Conservation (phyloP, 129 eudicot species). For the Ambrosia trifida region DNA sequence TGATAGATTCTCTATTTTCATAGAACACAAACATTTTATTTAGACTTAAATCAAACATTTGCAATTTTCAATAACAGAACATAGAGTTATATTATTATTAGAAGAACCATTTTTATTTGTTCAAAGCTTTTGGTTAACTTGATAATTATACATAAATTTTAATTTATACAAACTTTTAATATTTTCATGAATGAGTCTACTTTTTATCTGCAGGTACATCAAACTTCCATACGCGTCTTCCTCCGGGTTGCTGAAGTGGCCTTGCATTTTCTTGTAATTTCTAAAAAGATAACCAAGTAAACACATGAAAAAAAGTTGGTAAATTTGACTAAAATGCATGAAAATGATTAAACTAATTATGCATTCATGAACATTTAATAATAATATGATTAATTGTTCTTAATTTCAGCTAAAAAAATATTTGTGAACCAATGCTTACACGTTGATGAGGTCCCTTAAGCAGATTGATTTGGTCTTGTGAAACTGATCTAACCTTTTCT, state of each 20-base stretch:
- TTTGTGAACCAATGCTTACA: slow-evolving; percentile 25
- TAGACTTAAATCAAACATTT: no score
- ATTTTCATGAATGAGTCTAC: neutral
- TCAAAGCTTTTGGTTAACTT: no score
- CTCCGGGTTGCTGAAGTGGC: slow-evolving; percentile 40
- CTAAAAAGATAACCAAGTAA: slow-evolving; percentile 18
- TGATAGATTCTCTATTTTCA: no score
- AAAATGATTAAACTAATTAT: neutral
- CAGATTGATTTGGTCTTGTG: slow-evolving; percentile 44
- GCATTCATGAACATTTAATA: neutral
- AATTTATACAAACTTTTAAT: no score
- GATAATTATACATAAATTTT: no score
- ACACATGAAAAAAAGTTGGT: neutral
- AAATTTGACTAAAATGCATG: neutral
- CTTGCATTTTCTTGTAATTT: slow-evolving; percentile 55
- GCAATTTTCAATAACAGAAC: no score
- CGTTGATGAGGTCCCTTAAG: slow-evolving; percentile 39
- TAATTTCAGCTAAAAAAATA: neutral
- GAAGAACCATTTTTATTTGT: no score
- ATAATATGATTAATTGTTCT: neutral
- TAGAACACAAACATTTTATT: no score
- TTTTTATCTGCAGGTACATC: slow-evolving; percentile 3
- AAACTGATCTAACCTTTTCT: slow-evolving; percentile 40
- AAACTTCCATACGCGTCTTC: slow-evolving; percentile 42
- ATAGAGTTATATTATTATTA: no score